A percentile compares a stretch with the other conserved stretches of the same genome.
Conservation (phyloP, 148 eudicot genomes). For the Camellia japonica region DNA sequence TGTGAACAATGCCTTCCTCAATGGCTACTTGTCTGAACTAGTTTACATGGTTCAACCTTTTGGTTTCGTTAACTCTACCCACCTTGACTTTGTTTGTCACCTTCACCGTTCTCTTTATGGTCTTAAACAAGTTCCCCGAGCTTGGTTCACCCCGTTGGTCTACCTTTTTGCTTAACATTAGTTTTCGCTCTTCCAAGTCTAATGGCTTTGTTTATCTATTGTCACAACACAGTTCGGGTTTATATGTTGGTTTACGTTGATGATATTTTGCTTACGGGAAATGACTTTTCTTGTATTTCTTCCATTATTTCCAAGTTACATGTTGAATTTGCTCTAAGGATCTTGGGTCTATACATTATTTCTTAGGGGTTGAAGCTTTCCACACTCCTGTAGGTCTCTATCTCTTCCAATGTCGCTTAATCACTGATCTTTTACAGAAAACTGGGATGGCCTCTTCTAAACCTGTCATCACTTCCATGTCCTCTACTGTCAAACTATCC, state of each 20-base stretch:
- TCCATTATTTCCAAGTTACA: background rate
- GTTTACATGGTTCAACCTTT: conserved; percentile 13
- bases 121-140: background rate
- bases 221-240: no score
- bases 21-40: background rate
- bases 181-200: background rate
- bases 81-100: background rate
- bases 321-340: background rate
- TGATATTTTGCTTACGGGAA: background rate
- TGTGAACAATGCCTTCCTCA: conserved; percentile 15
- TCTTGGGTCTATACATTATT: background rate
- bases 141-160: background rate
- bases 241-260: background rate
- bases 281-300: background rate
- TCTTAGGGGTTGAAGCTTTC: background rate
- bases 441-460: background rate
- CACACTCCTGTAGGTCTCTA: background rate
- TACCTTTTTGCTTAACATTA: background rate
- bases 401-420: background rate
- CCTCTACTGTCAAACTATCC: background rate
- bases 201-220: background rate
- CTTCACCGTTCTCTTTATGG: background rate
- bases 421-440: background rate
- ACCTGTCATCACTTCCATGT: background rate
- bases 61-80: background rate